Evolutionary conservation across 2,329 filamentous ascomycete genomes (phyloP), one percentile per base, ranked within the genome.

Genomic region (Penicillium sp.): DNA sequence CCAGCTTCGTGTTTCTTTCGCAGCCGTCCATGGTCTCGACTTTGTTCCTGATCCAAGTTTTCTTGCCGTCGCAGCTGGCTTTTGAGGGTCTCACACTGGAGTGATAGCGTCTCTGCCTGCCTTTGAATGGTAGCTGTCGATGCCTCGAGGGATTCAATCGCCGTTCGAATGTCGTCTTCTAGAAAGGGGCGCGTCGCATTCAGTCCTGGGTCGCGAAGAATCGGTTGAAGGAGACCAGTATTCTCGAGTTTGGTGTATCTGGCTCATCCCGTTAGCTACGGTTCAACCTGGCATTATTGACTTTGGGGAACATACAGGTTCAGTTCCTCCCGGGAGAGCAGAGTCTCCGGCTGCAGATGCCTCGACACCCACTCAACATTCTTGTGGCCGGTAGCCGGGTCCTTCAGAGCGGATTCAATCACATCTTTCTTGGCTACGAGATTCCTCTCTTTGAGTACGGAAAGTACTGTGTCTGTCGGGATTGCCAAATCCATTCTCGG

Each of bases 321-420:
- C 20, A 68, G 52, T 54, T 72, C 69, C 42, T 72, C 69, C 42
- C 61, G 62, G 6, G 69, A 70, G 42, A 72, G 57, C 28, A 71
- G 56, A 5, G 66, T 69, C 40, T 67, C 61, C 6, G 55, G 43
- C 24, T 42, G 44, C 38, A 71, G 51, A 52, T 70, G 58, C 28
- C 60, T 59, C 7, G 52, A 47, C 23, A 63, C 59, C 68, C 68
- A 71, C 51, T 63, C 51, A 29, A 49, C 50, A 49, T 60, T 62
- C 10, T 53, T 44, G n/a, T 37, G 27, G 22, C 42, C 50, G 16
- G 44, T 42, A 11, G 29, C 20, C 1, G 48, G 48, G 42, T 67
- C 50, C 5, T 51, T 31, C 26, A 70, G 56, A 22, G 60, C 62
- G 2, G 56, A 55, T 24, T 56, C 51, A 9, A 70, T 57, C 34